Evolutionary conservation across 441 rosid species (phyloP), one percentile per base, ranked within the genome.

Genomic region (Iberis amara): DNA sequence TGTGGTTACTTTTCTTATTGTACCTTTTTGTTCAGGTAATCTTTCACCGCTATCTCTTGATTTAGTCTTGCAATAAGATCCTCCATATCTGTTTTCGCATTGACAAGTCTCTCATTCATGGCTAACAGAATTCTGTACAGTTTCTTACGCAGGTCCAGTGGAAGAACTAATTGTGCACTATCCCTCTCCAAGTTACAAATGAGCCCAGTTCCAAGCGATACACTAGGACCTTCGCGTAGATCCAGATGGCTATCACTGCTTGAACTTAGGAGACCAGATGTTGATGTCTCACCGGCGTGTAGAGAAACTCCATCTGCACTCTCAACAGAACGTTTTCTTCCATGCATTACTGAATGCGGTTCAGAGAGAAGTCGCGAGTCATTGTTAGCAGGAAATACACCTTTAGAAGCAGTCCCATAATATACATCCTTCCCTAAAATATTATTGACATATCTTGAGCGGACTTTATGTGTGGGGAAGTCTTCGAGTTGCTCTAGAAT

Each of bases 21-120:
- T 74, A 94, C 99, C 89, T 85, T 94, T 64, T 81, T 87, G 62
- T 77, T 63, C 49, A 94, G 88, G 78, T 87, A 94, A 50, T 79
- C 86, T 66, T 87, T 85, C 64, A 83, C 90, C 0, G 99, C 84
- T 47, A 72, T 72, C 76, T 94, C 98, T 77, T 90, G 99, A 68
- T 87, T 81, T 62, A 94, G 73, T 75, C 99, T 83, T 38, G 86
- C 80, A 33, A 94, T 78, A 38, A 94, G 88, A 78, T 90, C 99
- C 76, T 94, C 98, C 96, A 94, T 85, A 73, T 94, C 98, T 23
- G 94, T 81, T 77, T 85, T 94, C 64, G 94, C 80, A 48, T 94
- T 79, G 57, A 76, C 72, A 62, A 90, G 72, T 64, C 96, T 79
- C 66, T 65, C 83, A 66, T 79, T 84, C 78, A 80, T 81, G 58